These are phyloP conservation scores for Globisporangium perplexum DNA, from an alignment of 352 stramenopile genomes.

Conservation along the genomic window DNA sequence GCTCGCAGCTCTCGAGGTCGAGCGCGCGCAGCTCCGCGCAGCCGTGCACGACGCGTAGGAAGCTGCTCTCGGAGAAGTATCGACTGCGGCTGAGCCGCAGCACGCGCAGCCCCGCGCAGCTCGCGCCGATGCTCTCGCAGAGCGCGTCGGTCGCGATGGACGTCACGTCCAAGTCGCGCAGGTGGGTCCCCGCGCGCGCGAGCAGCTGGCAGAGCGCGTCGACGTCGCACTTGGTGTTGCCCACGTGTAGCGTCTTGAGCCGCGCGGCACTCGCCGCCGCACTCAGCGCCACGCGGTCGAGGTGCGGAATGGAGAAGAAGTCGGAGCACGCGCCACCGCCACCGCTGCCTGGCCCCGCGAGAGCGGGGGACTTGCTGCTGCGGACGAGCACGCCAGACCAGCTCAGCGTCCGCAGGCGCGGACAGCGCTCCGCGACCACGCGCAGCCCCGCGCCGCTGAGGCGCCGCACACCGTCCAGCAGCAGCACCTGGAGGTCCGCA, in stretches of 20 bases:
- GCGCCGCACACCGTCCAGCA: conserved; percentile 56
- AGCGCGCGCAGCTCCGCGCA: conserved; percentile 36
- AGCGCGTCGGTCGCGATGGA: conserved; percentile 59
- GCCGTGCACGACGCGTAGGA: conserved; percentile 31
- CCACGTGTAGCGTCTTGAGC: conserved; percentile 46
- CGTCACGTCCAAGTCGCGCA: conserved; percentile 53
- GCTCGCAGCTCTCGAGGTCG: conserved; percentile 72
- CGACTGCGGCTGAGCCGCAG: conserved; percentile 64
- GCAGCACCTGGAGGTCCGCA: conserved; percentile 28
- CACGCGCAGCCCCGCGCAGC: conserved; percentile 23
- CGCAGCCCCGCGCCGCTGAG: conserved; percentile 25
- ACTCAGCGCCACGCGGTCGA: conserved; percentile 25
- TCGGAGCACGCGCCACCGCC: conserved; percentile 2
- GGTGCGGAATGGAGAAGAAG: conserved; percentile 65
- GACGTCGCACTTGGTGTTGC: conserved; percentile 48
- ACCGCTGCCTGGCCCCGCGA: conserved; percentile 10
- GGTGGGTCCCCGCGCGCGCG: conserved; percentile 11
- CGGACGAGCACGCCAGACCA: conserved; percentile 65
- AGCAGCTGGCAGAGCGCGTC: conserved; percentile 28
- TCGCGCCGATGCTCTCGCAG: conserved; percentile 32
- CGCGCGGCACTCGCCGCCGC: conserved; percentile 13
- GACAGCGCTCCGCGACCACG: conserved; percentile 28
- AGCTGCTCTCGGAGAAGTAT: conserved; percentile 59
- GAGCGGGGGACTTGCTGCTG: conserved; percentile 11
- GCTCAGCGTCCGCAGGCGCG: conserved; percentile 28